Evolutionary conservation across 805 yeast genomes (phyloP).

Genomic region (Yarrowia phangngaensis): DNA sequence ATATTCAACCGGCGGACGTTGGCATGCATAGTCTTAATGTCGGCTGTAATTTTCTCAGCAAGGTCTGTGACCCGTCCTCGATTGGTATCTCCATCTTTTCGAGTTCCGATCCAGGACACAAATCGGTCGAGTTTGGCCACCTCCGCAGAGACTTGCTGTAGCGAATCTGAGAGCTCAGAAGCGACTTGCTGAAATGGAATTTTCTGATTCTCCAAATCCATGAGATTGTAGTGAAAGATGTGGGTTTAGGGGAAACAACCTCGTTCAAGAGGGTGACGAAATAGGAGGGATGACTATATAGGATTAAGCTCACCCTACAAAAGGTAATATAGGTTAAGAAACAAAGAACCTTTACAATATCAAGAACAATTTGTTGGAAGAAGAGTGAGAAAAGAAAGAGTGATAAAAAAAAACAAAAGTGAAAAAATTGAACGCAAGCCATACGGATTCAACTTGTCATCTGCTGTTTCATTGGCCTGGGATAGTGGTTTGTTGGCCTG

Average conservation of each 20-base stretch:
- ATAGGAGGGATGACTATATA: no score
- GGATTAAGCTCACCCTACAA: no score
- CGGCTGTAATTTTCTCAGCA: constrained; percentile 29
- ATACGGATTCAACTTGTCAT: no score
- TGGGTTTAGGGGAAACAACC: not conserved
- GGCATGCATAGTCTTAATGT: constrained; percentile 28
- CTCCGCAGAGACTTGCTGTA: constrained; percentile 11
- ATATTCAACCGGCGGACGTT: constrained; percentile 15
- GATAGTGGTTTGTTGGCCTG: no score
- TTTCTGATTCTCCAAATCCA: constrained; percentile 23
- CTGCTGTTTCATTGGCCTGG: no score
- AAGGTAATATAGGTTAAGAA: no score
- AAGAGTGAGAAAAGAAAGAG: no score
- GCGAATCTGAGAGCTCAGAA: constrained; percentile 12
- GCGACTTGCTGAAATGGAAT: constrained; percentile 16
- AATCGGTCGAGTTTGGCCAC: constrained; percentile 24
- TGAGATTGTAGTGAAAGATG: not conserved
- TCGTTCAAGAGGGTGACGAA: not conserved
- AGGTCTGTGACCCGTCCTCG: constrained; percentile 27
- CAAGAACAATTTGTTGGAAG: no score
- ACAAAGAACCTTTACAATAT: no score
- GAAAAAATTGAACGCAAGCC: no score
- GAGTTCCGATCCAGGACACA: constrained; percentile 25
- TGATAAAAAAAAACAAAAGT: no score
- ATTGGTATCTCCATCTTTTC: constrained; percentile 24